A percentile compares a stretch with the other conserved stretches of the same genome.
Evolutionary conservation across 208 protist species (phyloP).

Genomic region (Trypanosoma brucei): DNA sequence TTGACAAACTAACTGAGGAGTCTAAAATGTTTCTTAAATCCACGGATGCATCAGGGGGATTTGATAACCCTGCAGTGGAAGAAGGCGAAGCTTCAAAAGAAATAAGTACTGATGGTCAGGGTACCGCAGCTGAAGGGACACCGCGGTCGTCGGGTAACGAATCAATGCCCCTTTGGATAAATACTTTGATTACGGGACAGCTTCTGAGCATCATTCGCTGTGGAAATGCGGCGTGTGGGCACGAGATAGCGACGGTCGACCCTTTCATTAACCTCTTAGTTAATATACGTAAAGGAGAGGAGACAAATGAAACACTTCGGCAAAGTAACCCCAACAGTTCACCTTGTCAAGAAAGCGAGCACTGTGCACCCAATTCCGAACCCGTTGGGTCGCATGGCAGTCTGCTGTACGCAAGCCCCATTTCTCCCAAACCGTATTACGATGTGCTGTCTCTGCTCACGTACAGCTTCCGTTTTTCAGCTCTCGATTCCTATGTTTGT

Average conservation of each 20-base stretch:
- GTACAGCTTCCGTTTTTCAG: conserved; percentile 39
- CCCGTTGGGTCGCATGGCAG: too few relatives aligned
- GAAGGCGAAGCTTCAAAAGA: not conserved
- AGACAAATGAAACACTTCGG: not conserved
- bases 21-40: conserved; percentile 24
- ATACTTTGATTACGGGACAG: conserved; percentile 48
- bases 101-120: not conserved
- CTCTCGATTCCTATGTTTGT: conserved; percentile 59
- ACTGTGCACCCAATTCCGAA: not conserved
- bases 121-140: not conserved
- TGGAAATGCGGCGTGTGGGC: conserved; percentile 39
- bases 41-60: conserved; percentile 4
- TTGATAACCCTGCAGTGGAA: not conserved
- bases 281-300: conserved; percentile 9
- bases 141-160: not conserved
- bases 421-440: too few relatives aligned
- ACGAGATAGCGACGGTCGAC: conserved; percentile 75
- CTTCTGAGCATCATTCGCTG: conserved; percentile 83
- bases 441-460: conserved; percentile 29
- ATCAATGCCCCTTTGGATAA: conserved; percentile 49
- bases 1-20: conserved; percentile 66
- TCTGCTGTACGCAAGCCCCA: too few relatives aligned
- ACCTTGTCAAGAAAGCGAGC: too few relatives aligned
- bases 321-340: too few relatives aligned
- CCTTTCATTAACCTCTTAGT: conserved; percentile 65